Conservation (phyloP, 768 basidiomycete species). For the Crassisporium funariophilum region DNA sequence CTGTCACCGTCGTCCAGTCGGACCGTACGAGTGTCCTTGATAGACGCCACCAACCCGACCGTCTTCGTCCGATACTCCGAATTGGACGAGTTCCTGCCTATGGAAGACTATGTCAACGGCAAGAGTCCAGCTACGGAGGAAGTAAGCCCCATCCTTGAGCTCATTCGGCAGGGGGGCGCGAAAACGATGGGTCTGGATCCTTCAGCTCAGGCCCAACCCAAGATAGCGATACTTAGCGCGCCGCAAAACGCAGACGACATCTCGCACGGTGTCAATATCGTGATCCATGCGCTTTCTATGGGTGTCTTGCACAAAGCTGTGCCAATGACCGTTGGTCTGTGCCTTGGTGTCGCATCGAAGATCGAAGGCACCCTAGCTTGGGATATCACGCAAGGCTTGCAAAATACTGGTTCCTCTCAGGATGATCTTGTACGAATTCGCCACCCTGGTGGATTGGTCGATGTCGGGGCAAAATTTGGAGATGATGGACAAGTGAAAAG, state of each 20-base stretch:
- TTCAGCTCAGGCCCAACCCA: slow-evolving; percentile 65
- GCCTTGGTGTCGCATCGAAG: slow-evolving; percentile 65
- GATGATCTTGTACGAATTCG: slow-evolving; percentile 48
- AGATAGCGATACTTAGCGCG: slow-evolving; percentile 58
- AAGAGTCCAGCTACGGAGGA: slow-evolving; percentile 23
- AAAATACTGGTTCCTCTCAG: not conserved
- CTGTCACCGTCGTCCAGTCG: not conserved
- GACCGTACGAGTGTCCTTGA: slow-evolving; percentile 47
- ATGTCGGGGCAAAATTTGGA: slow-evolving; percentile 61
- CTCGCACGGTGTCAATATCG: slow-evolving; percentile 46
- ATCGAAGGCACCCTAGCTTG: slow-evolving; percentile 57
- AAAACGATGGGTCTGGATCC: slow-evolving; percentile 66
- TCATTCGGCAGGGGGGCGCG: slow-evolving; percentile 58
- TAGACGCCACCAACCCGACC: slow-evolving; percentile 78
- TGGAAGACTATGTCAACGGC: slow-evolving; percentile 39
- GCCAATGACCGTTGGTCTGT: slow-evolving; percentile 72
- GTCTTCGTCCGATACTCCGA: slow-evolving; percentile 57
- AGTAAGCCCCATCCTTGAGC: slow-evolving; percentile 45
- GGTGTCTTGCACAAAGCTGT: slow-evolving; percentile 71
- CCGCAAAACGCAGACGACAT: slow-evolving; percentile 26
- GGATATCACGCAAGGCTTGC: slow-evolving; percentile 36
- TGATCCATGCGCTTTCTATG: slow-evolving; percentile 67
- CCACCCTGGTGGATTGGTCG: slow-evolving; percentile 69
- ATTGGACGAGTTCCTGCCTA: slow-evolving; percentile 40
- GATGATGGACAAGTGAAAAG: slow-evolving; percentile 49